Evolutionary conservation across 2,329 filamentous ascomycete genomes (phyloP), one percentile per base, ranked within the genome.

Genomic region (Scedosporium minutisporum): DNA sequence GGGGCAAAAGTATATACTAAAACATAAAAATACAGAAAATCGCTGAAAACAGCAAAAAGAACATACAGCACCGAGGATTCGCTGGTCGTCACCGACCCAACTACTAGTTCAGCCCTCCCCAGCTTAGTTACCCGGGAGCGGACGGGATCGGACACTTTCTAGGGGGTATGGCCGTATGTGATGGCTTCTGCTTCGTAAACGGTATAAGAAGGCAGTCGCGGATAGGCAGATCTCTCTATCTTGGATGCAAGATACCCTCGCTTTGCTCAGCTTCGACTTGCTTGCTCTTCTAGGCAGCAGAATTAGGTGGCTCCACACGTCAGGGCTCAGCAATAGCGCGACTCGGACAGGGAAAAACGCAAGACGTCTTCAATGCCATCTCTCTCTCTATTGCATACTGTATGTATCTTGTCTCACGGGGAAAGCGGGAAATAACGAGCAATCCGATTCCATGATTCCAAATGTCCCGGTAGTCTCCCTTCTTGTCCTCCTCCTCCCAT

Each of bases 361-460:
- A 27, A 41, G 27, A 38, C 7, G 21, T 42, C 42, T 41, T 33
- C 57, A 42, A 38, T 38, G 33, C 33, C 10, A 6, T 38, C 33
- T 38, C 33, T 38, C 58, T 33, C 44, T 60, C 59, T 61, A 61
- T 61, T 61, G 51, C 59, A 61, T 51, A 61, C 59, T 53, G 44
- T 61, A 61, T 53, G 44, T 53, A 61, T 61, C 44, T 38, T 38
- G 10, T 38, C 33, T 38, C 33, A 38, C 33, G 3, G 33, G 33
- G 33, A 12, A 38, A 61, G 23, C 27, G 51, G 25, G 51, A 29
- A 53, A 61, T 33, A 6, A 33, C 44, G 9, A 61, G 44, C 23
- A 61, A 33, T 18, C 23, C n/a, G 23, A 61, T 33, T 29, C 41
- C 58, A 18, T 41, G 21, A 29, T 29, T 48, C 41, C 58, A 41